phyloP scores from a whole-genome alignment of 1,139 yeast genomes.

The Kluyveromyces sp. region DNA sequence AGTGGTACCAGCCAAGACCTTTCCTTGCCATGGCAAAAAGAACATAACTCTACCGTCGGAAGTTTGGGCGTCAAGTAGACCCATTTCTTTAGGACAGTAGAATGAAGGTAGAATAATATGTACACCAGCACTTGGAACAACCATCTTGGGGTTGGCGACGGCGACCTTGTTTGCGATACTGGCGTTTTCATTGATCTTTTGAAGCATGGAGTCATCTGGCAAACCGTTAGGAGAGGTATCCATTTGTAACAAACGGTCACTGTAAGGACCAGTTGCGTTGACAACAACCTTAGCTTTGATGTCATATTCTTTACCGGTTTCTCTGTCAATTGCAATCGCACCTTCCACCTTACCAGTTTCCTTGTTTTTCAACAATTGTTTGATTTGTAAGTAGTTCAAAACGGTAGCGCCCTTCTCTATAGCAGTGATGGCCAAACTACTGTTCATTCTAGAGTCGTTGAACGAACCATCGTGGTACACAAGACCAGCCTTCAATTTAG shows the following conservation, averaged over 20 bases:
- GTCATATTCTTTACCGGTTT: conserved; percentile 55
- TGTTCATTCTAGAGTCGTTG: conserved; percentile 87
- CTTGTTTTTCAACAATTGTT: conserved; percentile 60
- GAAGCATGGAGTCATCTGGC: conserved; percentile 45
- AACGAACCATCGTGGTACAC: conserved; percentile 95
- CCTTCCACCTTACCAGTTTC: conserved; percentile 59
- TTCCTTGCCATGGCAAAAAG: conserved; percentile 97
- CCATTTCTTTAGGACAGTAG: conserved; percentile 84
- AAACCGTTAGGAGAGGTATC: conserved; percentile 65
- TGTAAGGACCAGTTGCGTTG: conserved; percentile 93
- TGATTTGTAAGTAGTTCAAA: conserved; percentile 78
- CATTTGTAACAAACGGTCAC: conserved; percentile 80
- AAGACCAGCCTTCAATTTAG: conserved; percentile 79
- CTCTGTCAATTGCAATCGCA: conserved; percentile 68
- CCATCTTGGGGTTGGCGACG: conserved; percentile 54
- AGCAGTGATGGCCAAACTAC: conserved; percentile 81
- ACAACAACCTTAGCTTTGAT: conserved; percentile 70
- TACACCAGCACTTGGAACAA: conserved; percentile 87
- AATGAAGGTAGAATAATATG: conserved; percentile 89
- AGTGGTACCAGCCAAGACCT: conserved; percentile 93
- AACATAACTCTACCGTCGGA: conserved; percentile 96
- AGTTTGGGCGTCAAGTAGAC: conserved; percentile 85
- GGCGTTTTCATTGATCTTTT: conserved; percentile 21
- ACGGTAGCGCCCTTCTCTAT: conserved; percentile 84
- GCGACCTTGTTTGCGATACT: conserved; percentile 22